Evolutionary conservation across 495 filamentous ascomycete species (phyloP).

Genomic region (Talaromyces wortmannii): DNA sequence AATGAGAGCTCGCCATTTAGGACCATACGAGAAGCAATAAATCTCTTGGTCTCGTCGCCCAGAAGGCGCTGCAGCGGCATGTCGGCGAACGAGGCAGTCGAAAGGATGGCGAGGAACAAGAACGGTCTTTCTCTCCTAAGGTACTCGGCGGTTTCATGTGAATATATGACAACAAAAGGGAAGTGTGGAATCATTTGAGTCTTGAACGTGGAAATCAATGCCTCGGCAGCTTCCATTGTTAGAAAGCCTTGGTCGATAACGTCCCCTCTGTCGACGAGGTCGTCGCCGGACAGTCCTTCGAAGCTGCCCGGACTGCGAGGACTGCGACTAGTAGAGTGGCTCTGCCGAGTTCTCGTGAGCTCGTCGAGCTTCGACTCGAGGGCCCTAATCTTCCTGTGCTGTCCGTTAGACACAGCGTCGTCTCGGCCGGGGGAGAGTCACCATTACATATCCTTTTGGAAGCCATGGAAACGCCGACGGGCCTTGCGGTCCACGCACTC

Average conservation of each 20-base stretch:
- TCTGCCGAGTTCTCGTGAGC: conserved; percentile 6
- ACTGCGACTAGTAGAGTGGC: conserved; percentile 3
- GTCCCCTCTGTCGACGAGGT: conserved; percentile 18
- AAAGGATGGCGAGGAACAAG: conserved; percentile 26
- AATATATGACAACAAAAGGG: conserved; percentile 26
- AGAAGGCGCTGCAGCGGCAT: conserved; percentile 28
- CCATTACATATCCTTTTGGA: conserved; percentile 16
- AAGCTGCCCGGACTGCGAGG: background rate
- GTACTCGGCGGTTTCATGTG: conserved; percentile 14
- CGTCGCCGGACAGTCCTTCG: background rate
- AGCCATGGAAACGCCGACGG: conserved; percentile 16
- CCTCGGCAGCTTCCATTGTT: conserved; percentile 13
- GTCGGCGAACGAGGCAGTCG: conserved; percentile 28
- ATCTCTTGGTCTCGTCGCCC: conserved; percentile 27
- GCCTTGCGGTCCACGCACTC: conserved; percentile 16
- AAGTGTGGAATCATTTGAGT: conserved; percentile 21
- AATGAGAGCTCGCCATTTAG: conserved; percentile 37
- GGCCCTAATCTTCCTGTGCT: conserved; percentile 13
- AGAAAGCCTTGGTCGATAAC: conserved; percentile 10
- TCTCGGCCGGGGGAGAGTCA: background rate
- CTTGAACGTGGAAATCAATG: conserved; percentile 11
- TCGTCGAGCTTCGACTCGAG: conserved; percentile 13
- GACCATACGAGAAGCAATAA: conserved; percentile 34
- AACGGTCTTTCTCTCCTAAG: conserved; percentile 27
- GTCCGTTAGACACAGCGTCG: background rate